Conservation (phyloP, 1,284 basidiomycete species). For the Sporisorium sorghi region DNA sequence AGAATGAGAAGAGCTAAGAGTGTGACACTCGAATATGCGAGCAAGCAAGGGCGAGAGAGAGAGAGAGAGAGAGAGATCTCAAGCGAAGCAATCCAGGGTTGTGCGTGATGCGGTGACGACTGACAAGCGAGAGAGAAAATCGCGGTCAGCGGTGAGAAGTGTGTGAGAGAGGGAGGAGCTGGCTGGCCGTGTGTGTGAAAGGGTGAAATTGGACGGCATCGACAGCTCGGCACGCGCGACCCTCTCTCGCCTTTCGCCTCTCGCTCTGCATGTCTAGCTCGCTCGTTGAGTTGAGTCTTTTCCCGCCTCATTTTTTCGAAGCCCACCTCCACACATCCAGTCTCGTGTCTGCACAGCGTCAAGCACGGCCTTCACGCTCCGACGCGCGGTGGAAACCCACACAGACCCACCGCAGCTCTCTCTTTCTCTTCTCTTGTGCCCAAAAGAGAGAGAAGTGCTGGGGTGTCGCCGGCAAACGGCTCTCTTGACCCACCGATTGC, state of each 20-base stretch:
- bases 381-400: too few species aligned
- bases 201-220: too few species aligned
- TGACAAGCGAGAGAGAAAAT: background rate
- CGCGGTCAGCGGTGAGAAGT: background rate
- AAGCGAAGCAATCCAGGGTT: background rate
- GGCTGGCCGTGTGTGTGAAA: conserved; percentile 5
- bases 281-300: background rate
- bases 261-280: background rate
- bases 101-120: background rate
- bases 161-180: background rate
- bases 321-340: background rate
- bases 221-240: background rate
- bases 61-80: too few species aligned
- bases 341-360: too few species aligned
- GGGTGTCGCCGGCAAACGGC: background rate
- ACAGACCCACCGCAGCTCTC: too few species aligned
- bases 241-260: too few species aligned
- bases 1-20: too few species aligned
- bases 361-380: too few species aligned
- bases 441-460: background rate
- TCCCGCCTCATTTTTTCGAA: too few species aligned
- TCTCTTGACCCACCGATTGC: too few species aligned
- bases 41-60: background rate
- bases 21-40: conserved; percentile 5
- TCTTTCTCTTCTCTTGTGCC: background rate